Percentiles rank a stretch among this genome's conserved stretches.
Evolutionary conservation across 108 stramenopile species (phyloP).

Genomic region (Discostella pseudostelligera): DNA sequence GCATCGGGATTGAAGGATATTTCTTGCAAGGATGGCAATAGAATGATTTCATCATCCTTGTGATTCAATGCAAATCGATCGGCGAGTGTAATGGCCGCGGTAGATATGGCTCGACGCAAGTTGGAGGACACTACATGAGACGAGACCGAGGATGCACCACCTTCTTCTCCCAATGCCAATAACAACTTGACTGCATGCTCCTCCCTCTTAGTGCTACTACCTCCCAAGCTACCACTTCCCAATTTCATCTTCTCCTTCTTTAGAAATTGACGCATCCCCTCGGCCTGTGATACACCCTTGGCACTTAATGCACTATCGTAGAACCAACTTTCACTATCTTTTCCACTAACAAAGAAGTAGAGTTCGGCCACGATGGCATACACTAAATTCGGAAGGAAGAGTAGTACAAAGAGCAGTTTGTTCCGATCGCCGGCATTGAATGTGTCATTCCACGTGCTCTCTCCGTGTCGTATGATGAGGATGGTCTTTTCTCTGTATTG

Average conservation of each 20-base stretch:
- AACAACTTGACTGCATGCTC: slow-evolving; percentile 25
- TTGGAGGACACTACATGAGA: slow-evolving; percentile 80
- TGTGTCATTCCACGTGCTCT: slow-evolving; percentile 89
- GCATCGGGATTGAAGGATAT: slow-evolving; percentile 89
- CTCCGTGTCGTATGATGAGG: slow-evolving; percentile 84
- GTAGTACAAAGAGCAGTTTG: slow-evolving; percentile 52
- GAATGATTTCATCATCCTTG: slow-evolving; percentile 47
- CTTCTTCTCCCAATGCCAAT: slow-evolving; percentile 17
- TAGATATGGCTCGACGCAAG: slow-evolving; percentile 82
- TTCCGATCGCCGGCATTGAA: slow-evolving; percentile 85
- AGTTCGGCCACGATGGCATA: slow-evolving; percentile 57
- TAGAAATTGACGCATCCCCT: slow-evolving; percentile 57
- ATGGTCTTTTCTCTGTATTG: slow-evolving; percentile 67
- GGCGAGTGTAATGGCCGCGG: slow-evolving; percentile 70
- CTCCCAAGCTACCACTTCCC: not conserved
- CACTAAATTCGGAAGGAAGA: slow-evolving; percentile 74
- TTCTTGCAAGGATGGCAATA: slow-evolving; percentile 81
- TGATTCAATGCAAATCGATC: slow-evolving; percentile 57
- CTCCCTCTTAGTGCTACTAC: slow-evolving; percentile 39
- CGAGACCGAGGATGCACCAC: slow-evolving; percentile 27
- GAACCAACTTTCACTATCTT: slow-evolving; percentile 76
- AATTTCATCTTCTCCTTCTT: slow-evolving; percentile 38
- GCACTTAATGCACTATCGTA: slow-evolving; percentile 72
- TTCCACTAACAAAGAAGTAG: slow-evolving; percentile 73
- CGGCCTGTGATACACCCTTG: slow-evolving; percentile 68